Conservation (phyloP, 1,139 yeast species). For the Lodderomyces elongisporus region DNA sequence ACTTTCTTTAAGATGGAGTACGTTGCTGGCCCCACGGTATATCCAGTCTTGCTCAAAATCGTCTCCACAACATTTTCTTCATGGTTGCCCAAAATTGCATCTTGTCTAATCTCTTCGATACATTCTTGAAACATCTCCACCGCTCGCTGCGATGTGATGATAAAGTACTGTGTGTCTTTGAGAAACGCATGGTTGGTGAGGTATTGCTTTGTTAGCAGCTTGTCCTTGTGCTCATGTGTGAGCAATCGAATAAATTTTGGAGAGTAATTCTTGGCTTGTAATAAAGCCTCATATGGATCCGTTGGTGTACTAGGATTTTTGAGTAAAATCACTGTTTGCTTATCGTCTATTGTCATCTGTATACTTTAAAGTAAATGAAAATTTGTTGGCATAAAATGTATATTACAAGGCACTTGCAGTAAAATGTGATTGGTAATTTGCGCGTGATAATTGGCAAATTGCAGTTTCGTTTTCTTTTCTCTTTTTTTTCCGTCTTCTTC, state of each 20-base stretch:
- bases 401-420: too few species aligned
- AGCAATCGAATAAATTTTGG: conserved; percentile 66
- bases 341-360: too few species aligned
- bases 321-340: conserved; percentile 44
- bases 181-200: conserved; percentile 39
- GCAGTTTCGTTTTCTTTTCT: too few species aligned
- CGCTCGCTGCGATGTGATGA: conserved; percentile 90
- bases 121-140: conserved; percentile 68
- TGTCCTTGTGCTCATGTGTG: conserved; percentile 54
- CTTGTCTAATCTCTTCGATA: conserved; percentile 24
- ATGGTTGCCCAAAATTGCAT: too few species aligned
- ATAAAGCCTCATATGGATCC: conserved; percentile 55
- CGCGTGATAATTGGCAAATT: too few species aligned
- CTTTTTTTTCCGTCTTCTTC: too few species aligned
- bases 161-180: conserved; percentile 34
- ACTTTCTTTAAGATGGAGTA: conserved; percentile 49
- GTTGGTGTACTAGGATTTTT: conserved; percentile 64
- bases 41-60: conserved; percentile 51
- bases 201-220: conserved; percentile 35
- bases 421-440: too few species aligned
- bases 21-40: conserved; percentile 94
- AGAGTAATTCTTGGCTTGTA: conserved; percentile 22
- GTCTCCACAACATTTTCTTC: conserved; percentile 12
- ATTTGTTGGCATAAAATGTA: too few species aligned
- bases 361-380: too few species aligned